Conservation (phyloP, 2,329 filamentous ascomycete genomes). For the Rhynchosporium graminicola region DNA sequence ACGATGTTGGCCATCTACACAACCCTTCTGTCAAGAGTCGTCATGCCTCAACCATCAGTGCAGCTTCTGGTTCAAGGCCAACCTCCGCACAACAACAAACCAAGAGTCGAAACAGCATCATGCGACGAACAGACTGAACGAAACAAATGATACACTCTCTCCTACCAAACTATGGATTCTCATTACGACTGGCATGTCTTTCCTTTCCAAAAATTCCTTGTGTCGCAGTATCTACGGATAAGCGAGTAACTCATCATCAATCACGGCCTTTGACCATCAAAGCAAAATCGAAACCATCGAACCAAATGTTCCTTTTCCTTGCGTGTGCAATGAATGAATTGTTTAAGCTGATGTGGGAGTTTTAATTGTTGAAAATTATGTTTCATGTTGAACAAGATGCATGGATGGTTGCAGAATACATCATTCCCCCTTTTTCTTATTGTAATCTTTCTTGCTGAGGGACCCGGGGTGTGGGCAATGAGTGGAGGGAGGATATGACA, state of each 20-base stretch:
- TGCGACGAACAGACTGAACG: slow-evolving; percentile 30
- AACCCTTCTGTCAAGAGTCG: slow-evolving; percentile 50
- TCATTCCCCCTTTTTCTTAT: not conserved
- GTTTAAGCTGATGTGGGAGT: not conserved
- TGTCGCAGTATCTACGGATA: slow-evolving; percentile 19
- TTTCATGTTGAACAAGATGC: slow-evolving; percentile 16
- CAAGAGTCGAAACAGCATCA: slow-evolving; percentile 31
- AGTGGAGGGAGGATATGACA: not conserved
- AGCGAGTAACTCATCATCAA: slow-evolving; percentile 13
- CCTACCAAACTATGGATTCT: slow-evolving; percentile 21
- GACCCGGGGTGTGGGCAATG: not conserved
- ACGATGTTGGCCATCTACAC: slow-evolving; percentile 67
- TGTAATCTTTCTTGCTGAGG: not conserved
- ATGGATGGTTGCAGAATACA: slow-evolving; percentile 6
- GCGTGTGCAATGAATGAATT: slow-evolving; percentile 19
- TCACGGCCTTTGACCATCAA: slow-evolving; percentile 18
- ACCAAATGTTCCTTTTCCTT: slow-evolving; percentile 20
- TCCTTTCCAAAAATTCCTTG: slow-evolving; percentile 16
- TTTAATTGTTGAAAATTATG: slow-evolving; percentile 8
- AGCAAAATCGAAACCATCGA: slow-evolving; percentile 4
- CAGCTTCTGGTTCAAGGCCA: slow-evolving; percentile 27
- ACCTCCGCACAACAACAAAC: slow-evolving; percentile 14
- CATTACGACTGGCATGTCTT: slow-evolving; percentile 32
- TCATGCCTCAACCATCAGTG: slow-evolving; percentile 31
- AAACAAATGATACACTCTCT: slow-evolving; percentile 11